Base-by-base conservation (phyloP, 108 stramenopile species). In the Thalassiosira profunda region DNA sequence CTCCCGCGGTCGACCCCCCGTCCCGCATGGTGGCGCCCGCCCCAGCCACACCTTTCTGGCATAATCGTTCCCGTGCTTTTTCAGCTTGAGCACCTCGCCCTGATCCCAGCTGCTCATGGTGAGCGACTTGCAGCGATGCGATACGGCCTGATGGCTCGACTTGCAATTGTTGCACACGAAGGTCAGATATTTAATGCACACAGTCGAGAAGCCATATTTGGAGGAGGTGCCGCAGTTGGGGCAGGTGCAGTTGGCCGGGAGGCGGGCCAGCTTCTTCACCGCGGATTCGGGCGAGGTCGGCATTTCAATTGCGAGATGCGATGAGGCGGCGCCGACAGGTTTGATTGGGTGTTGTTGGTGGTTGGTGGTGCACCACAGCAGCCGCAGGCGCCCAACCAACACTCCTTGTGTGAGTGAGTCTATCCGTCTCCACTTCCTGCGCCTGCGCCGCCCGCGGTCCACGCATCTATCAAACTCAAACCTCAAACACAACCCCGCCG, bases 121-220 rank as follows among this genome's bases (percentile, higher is more conserved):
- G 9, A 96, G 57, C 6, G 87, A 89, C 63, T 98, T 98, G 82
- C 95, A 96, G 58, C 94, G 92, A 60, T 98, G 97, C 29, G 80
- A 83, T 14, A 92, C 82, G 28, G 96, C 93, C 72, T 96, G 94
- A 65, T 98, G 97, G 8, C 86, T 81, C 0, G 87, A 67, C 79
- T 98, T 98, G 85, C 97, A 98, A 14, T 74, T 48, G 63, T 95
- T 89, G 80, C 97, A 98, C 5, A 98, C 91, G 74, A 96, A 98
- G 48, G 96, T 96, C 29, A 66, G 63, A 73, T 76, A 97, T 82
- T 95, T 97, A 59, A 98, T 94, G 80, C 96, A 97, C 20, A 98
- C 81, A 17, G 89, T 92, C 33, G 72, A 69, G 71, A 89, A 93
- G 28, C 95, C 95, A 79, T 87, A 90, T 71, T 90, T 86, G 54